Evolutionary conservation across 2,329 filamentous ascomycete species (phyloP), one percentile per base, ranked within the genome.

Genomic region (Aspergillus uvarum): DNA sequence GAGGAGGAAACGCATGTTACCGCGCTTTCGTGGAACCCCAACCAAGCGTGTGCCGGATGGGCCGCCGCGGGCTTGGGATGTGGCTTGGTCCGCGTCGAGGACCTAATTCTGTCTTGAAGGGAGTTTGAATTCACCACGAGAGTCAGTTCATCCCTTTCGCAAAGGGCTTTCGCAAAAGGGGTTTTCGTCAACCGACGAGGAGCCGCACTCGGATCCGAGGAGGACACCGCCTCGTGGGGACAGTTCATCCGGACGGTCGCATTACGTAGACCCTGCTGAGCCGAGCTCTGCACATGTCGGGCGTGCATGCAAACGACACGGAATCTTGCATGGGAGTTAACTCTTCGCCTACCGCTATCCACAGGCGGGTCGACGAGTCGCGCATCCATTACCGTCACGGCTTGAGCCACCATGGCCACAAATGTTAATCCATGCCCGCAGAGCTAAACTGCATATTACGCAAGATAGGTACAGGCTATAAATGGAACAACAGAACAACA

Each of bases 21-120:
- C 5, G 79, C 82, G 1, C 76, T 89, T 24, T 81, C 82, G 47
- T 91, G 88, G 88, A 90, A 90, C 68, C 86, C 87, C 1, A 90
- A 90, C 66, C 71, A 80, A 38, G 77, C 80, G n/a, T 87, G 82
- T 66, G 86, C 87, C 12, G 87, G 83, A 65, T 89, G 88, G 87
- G 86, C 85, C 2, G 87, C 87, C 10, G 84, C 83, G 3, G 87
- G 85, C 0, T 82, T 89, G 81, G 88, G 82, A 0, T 89, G 86
- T 29, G 89, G 89, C 0, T 71, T 91, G 60, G 79, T 91, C 48
- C 82, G 85, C 62, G 79, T 91, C 21, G 84, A 89, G 79, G 87
- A 91, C 68, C 71, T 91, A 22, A 86, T 87, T 0, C 68, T 74
- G 42, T 55, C 42, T 16, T 55, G 26, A 48, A 10, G 7, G 51